Evolutionary conservation across 1,284 basidiomycete genomes (phyloP), one percentile per base, ranked within the genome.

Genomic region (Cutaneotrichosporon sp.): DNA sequence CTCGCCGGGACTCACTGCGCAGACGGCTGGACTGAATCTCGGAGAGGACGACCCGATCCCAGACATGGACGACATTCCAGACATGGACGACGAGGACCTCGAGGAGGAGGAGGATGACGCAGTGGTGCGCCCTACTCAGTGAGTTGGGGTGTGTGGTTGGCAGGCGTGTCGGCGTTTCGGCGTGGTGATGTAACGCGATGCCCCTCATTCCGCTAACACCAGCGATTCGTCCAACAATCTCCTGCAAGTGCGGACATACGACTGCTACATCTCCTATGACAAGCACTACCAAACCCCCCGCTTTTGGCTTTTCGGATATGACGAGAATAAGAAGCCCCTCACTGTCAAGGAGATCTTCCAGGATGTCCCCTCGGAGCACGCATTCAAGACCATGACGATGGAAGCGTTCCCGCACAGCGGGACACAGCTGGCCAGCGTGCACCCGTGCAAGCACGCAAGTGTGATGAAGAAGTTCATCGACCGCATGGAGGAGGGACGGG

Each of bases 391-490:
- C 3, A 93, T 98, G 57, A 99, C 94, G 9, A 96, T 97, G 75
- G 94, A 99, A 72, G 84, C 88, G 1, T 99, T 99, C 82, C 92
- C 93, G 16, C 93, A 97, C 75, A 87, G 86, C 0, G 78, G 83
- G 4, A 84, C 86, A 25, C 80, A 91, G 52, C 86, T 93, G 73
- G 92, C 89, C 0, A 88, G 86, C 0, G 93, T 99, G 10, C 94
- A 99, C 71, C 94, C 94, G 1, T 99, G 94, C 83, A 97, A 97
- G 74, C 94, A 99, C 72, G 90, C 93, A 0, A 90, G 85, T 70
- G 96, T 99, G 50, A 99, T 99, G 96, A 97, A 96, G 81, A 98
- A 97, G 76, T 91, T 98, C 61, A 97, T 98, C 67, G 93, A 97
- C 74, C 82, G 93, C 51, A 97, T 98, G 92, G 96, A 97, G 74